Evolutionary conservation across 768 basidiomycete genomes (phyloP), one percentile per base, ranked within the genome.

Genomic region (Suillus alpinus): DNA sequence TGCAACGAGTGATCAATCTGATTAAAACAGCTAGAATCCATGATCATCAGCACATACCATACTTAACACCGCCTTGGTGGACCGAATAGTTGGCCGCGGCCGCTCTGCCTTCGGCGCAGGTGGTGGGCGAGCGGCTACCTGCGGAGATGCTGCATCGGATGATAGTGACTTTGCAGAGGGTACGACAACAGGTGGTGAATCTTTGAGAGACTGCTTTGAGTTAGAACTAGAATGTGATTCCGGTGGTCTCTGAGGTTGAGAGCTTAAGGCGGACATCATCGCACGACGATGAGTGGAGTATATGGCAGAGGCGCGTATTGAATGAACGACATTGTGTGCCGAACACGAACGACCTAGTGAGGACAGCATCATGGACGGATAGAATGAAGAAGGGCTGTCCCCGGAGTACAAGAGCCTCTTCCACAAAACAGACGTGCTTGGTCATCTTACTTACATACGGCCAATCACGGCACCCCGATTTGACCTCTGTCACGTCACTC

Each of bases 21-120:
- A 47, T 14, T 52, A 44, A 16, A 44, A 51, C n/a, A n/a, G 29
- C 14, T 46, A 52, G 34, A 51, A 50, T 58, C 39, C 34, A 58
- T n/a, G n/a, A n/a, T 47, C 37, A 18, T 37, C 58, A 13, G 58
- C 51, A 79, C 80, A 62, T 65, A 93, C 92, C 58, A 95, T 83
- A 9, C 85, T 78, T 52, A 95, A 75, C 3, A 92, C 91, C 4
- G 92, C 91, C 72, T 92, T 94, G 58, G 83, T 81, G 0, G 92
- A 78, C 56, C 85, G 81, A 62, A 92, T 79, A 61, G 77, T 83
- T 3, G 89, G 90, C 66, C 88, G 76, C 2, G 83, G 80, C 49
- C 86, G 85, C 63, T 86, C 83, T 8, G 77, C 77, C 69, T 83
- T 88, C 18, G 91, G 91, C 10, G 77, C 75, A 36, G 87, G 85